Evolutionary conservation across 2,329 filamentous ascomycete genomes (phyloP), one percentile per base, ranked within the genome.

Genomic region (Aspergillus clavatus): DNA sequence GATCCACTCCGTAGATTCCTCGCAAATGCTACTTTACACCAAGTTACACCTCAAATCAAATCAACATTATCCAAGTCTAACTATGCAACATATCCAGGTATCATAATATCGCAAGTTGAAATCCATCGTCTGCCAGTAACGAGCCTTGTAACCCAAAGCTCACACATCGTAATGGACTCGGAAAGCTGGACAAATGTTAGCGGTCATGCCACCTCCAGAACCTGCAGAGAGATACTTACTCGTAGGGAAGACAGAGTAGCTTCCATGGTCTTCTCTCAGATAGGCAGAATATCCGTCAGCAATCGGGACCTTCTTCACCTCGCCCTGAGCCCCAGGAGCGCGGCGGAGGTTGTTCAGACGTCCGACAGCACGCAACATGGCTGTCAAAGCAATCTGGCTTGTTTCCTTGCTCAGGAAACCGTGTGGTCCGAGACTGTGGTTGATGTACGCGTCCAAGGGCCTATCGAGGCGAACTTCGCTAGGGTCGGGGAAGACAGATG

Each of bases 321-420:
- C 69, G 0, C 86, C 86, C 65, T 85, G 81, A 0, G 77, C 68
- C 0, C 86, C 86, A 0, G 78, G 70, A 0, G 79, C 81, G 23
- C 81, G 73, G 5, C 81, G 71, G 8, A 89, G 62, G 43, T 81
- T 81, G 53, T 78, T 73, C 54, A 81, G 71, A 47, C 74, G 70
- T 56, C 84, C 85, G 2, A 87, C 67, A 1, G 78, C 77, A 38
- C 84, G 79, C 63, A 89, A 78, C 73, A 88, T 83, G 52, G 83
- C 79, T 0, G 80, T 79, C 46, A 89, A 68, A 0, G 81, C 83
- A 2, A 81, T 72, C 50, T 81, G 74, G 59, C 75, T 80, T 10
- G 79, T 75, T 12, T 82, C 77, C 21, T 73, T 73, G 1, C 83
- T 84, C 0, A 88, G 71, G 48, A 79, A 82, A 2, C 77, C 71